These are phyloP conservation scores for Trichoderma polysporum DNA, from an alignment of 2,329 filamentous ascomycete species.

Conservation along the genomic window DNA sequence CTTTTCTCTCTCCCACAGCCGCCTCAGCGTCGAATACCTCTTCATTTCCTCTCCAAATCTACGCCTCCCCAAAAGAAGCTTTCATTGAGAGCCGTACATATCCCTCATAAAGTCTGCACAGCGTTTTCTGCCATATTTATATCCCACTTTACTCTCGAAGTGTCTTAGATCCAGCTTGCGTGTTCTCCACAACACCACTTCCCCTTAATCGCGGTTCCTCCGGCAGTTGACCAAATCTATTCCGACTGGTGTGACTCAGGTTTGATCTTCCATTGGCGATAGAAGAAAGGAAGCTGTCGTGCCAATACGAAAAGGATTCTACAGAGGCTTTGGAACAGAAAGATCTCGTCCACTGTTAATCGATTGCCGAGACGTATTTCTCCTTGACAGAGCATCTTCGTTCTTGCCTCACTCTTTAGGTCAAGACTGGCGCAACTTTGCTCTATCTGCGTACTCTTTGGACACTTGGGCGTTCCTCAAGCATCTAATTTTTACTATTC, in stretches of 20 bases:
- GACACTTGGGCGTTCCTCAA: background rate
- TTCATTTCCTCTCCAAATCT: background rate
- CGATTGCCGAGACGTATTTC: background rate
- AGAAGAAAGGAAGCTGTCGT: background rate
- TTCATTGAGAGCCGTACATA: background rate
- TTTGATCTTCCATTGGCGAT: background rate
- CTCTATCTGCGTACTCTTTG: background rate
- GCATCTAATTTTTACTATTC: background rate
- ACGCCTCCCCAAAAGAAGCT: background rate
- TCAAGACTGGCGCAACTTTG: background rate
- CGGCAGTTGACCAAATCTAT: background rate
- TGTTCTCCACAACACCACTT: background rate
- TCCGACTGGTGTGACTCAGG: background rate
- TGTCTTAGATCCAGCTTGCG: background rate
- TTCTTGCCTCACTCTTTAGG: background rate
- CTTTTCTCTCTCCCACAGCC: background rate
- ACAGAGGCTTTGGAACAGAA: background rate
- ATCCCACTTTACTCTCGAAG: background rate
- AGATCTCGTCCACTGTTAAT: background rate
- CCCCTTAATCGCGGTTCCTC: background rate
- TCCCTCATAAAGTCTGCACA: background rate
- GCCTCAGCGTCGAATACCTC: background rate
- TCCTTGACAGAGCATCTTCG: background rate
- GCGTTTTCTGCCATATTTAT: background rate
- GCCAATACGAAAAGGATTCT: background rate